These are phyloP conservation scores for Stephanodiscus triporus DNA, from an alignment of 108 stramenopile species.

Conservation along the genomic window DNA sequence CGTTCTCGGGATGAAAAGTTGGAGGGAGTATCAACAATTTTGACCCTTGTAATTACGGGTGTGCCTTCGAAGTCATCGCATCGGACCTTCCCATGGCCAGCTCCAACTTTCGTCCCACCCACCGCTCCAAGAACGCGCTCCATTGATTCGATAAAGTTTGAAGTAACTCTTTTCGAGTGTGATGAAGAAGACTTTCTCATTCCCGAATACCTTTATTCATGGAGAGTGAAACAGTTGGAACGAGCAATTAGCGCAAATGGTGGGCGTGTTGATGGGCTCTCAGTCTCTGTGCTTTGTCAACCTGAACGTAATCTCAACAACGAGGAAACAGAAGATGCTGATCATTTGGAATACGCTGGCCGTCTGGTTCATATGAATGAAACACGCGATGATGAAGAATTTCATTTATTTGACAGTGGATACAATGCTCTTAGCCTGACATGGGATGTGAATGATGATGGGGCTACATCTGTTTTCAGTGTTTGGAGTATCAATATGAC, in stretches of 20 bases:
- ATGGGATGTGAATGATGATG: conserved; percentile 26
- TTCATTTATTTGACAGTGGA: conserved; percentile 48
- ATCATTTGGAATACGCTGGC: conserved; percentile 37
- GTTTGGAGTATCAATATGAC: conserved; percentile 65
- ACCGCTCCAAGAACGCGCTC: conserved; percentile 48
- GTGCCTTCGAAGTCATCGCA: conserved; percentile 63
- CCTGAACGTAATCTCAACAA: conserved; percentile 36
- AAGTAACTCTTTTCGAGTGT: conserved; percentile 80
- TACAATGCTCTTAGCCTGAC: conserved; percentile 40
- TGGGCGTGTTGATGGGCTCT: conserved; percentile 37
- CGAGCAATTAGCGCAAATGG: conserved; percentile 41
- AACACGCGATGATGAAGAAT: conserved; percentile 26
- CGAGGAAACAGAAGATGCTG: conserved; percentile 40
- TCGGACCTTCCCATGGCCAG: conserved; percentile 75
- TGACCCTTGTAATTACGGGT: conserved; percentile 80
- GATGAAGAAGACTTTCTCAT: conserved; percentile 67
- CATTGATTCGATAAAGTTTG: conserved; percentile 52
- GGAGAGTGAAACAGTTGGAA: conserved; percentile 61
- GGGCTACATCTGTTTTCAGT: conserved; percentile 30
- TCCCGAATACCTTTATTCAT: conserved; percentile 65
- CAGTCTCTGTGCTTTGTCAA: conserved; percentile 47
- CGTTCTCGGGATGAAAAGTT: conserved; percentile 37
- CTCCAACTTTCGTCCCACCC: conserved; percentile 59
- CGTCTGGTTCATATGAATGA: conserved; percentile 32
- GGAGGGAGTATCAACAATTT: conserved; percentile 73